phyloP scores from a whole-genome alignment of 805 yeast genomes.

The Priceomyces haplophilus region DNA sequence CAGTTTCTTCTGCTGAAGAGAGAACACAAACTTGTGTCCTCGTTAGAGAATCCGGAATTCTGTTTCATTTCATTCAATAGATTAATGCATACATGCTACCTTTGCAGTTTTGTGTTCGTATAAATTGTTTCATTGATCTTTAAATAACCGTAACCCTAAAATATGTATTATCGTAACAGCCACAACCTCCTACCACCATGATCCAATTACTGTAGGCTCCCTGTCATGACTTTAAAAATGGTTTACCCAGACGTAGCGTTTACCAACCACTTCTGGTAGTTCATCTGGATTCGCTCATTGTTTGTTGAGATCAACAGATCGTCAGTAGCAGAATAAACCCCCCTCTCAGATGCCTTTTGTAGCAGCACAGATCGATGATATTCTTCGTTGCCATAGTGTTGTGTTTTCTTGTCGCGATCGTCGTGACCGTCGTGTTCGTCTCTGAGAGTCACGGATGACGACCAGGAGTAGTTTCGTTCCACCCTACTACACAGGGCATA shows the following conservation, averaged over 20 bases:
- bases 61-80: not conserved
- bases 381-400: too few relatives aligned
- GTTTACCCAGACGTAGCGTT: constrained; percentile 2
- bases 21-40: not conserved
- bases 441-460: not conserved
- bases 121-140: not conserved
- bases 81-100: not conserved
- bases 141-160: not conserved
- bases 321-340: constrained; percentile 1
- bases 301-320: constrained; percentile 9
- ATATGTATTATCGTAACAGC: not conserved
- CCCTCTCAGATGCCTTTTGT: too few relatives aligned
- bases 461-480: constrained; percentile 2
- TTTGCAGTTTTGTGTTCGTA: too few relatives aligned
- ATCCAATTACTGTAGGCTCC: not conserved
- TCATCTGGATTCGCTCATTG: constrained; percentile 17
- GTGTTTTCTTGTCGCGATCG: not conserved
- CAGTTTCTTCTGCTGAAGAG: constrained; percentile 3
- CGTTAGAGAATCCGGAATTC: not conserved
- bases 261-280: constrained; percentile 27
- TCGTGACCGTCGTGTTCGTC: constrained; percentile 1
- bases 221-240: not conserved
- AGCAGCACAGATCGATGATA: too few relatives aligned
- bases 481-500: constrained; percentile 5
- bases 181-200: not conserved